These are phyloP conservation scores for Biscogniauxia marginata DNA, from an alignment of 2,329 filamentous ascomycete genomes.

Conservation along the genomic window DNA sequence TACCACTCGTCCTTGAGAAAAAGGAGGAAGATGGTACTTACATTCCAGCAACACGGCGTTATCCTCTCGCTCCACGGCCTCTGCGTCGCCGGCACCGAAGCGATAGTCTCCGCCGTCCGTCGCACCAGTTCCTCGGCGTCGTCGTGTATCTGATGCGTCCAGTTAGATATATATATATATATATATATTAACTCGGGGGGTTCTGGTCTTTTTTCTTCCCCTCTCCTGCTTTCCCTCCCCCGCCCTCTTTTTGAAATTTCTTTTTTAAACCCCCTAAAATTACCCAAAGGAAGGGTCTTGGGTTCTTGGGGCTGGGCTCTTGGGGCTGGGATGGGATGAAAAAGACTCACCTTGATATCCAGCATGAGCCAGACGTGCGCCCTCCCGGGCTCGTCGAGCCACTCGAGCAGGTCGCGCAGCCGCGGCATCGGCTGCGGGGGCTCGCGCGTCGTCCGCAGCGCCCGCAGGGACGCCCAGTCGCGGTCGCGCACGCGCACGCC, in stretches of 20 bases:
- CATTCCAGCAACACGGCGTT: conserved; percentile 80
- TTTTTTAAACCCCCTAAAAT: not conserved
- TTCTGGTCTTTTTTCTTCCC: not conserved
- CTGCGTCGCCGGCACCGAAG: conserved; percentile 42
- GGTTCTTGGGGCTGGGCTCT: too few species aligned
- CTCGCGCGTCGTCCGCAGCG: conserved; percentile 63
- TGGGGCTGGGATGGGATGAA: too few species aligned
- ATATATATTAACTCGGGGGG: not conserved
- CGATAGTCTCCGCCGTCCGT: conserved; percentile 63
- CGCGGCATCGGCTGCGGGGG: conserved; percentile 73
- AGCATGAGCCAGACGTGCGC: conserved; percentile 77
- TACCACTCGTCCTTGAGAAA: too few species aligned
- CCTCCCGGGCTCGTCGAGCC: conserved; percentile 61
- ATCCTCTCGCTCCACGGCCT: conserved; percentile 71
- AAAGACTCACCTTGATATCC: conserved; percentile 84
- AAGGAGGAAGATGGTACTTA: conserved; percentile 34
- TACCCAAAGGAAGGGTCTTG: too few species aligned
- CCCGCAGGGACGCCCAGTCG: conserved; percentile 71
- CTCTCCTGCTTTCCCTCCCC: not conserved
- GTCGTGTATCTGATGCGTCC: conserved; percentile 61
- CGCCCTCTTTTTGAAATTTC: not conserved
- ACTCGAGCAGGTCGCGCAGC: conserved; percentile 71
- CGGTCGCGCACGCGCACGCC: conserved; percentile 67
- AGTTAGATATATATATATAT: not conserved
- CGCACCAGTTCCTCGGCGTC: conserved; percentile 68